phyloP scores from a whole-genome alignment of 805 yeast genomes.

The Cyberlindnera xylosilytica region DNA sequence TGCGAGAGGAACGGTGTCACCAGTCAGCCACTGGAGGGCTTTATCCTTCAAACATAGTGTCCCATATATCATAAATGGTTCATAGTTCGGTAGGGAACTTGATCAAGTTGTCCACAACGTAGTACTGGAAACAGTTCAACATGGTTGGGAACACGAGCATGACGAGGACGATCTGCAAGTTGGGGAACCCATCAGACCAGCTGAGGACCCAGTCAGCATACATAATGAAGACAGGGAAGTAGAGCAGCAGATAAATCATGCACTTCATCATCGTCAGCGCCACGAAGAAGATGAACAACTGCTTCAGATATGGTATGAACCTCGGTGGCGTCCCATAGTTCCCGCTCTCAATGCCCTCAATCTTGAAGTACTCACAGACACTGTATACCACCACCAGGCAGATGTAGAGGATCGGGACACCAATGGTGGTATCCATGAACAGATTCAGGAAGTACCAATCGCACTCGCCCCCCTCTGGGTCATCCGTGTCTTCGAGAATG shows the following conservation, averaged over 20 bases:
- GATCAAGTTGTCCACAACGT: slow-evolving; percentile 71
- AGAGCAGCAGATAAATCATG: slow-evolving; percentile 52
- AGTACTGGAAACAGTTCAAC: slow-evolving; percentile 71
- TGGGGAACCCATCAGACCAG: slow-evolving; percentile 82
- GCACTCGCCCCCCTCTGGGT: slow-evolving; percentile 68
- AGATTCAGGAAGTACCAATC: slow-evolving; percentile 92
- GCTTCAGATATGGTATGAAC: slow-evolving; percentile 65
- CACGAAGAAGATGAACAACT: slow-evolving; percentile 61
- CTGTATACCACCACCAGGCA: slow-evolving; percentile 50
- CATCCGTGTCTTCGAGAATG: slow-evolving; percentile 23
- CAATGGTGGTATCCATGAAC: slow-evolving; percentile 88
- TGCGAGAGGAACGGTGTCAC: too few relatives aligned
- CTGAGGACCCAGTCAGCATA: slow-evolving; percentile 72
- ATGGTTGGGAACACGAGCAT: slow-evolving; percentile 77
- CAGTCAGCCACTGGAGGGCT: too few relatives aligned
- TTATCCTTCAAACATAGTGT: too few relatives aligned
- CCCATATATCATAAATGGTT: background rate
- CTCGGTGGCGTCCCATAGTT: slow-evolving; percentile 60
- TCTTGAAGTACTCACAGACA: slow-evolving; percentile 28
- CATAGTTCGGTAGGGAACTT: slow-evolving; percentile 41
- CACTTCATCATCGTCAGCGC: slow-evolving; percentile 66
- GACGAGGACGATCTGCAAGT: slow-evolving; percentile 81
- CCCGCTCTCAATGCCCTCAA: slow-evolving; percentile 47
- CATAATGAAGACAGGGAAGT: slow-evolving; percentile 63
- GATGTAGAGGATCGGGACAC: slow-evolving; percentile 77